Evolutionary conservation across 2,329 filamentous ascomycete genomes (phyloP).

Genomic region (Aspergillus melleus): DNA sequence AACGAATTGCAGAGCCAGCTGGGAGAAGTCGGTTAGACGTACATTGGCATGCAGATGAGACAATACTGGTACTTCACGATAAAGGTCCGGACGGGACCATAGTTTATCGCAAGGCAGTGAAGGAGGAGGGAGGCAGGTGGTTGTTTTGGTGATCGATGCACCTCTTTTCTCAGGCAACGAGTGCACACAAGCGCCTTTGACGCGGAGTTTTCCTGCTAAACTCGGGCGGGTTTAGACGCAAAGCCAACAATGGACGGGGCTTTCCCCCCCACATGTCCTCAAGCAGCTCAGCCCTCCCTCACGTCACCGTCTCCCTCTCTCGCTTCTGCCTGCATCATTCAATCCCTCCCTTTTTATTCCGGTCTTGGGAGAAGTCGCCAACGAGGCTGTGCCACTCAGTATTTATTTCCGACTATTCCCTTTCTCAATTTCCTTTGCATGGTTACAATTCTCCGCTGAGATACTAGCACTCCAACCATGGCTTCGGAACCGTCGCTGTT

Average conservation of each 20-base stretch:
- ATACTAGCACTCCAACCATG: conserved; percentile 28
- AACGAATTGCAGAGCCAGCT: neutral
- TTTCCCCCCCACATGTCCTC: conserved; percentile 19
- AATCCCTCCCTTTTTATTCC: neutral
- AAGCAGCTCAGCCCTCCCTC: conserved; percentile 11
- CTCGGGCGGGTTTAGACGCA: conserved; percentile 5
- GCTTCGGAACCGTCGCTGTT: conserved; percentile 54
- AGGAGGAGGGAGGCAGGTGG: neutral
- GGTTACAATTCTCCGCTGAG: neutral
- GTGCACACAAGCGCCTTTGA: conserved; percentile 20
- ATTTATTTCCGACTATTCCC: neutral
- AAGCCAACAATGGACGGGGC: conserved; percentile 1
- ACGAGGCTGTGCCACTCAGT: neutral
- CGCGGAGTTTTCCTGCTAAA: conserved; percentile 20
- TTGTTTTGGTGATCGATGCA: conserved; percentile 22
- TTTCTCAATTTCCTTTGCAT: neutral
- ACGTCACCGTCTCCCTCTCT: conserved; percentile 12
- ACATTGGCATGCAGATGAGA: conserved; percentile 10
- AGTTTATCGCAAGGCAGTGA: neutral
- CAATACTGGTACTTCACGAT: neutral
- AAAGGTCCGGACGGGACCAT: conserved; percentile 9
- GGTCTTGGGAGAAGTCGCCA: neutral
- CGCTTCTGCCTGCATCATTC: neutral
- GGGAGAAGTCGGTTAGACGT: neutral
- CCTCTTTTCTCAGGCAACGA: conserved; percentile 13